Percentiles rank a stretch among this genome's conserved stretches.
Evolutionary conservation across 2,329 filamentous ascomycete species (phyloP).

Genomic region (Phialophora chinensis): DNA sequence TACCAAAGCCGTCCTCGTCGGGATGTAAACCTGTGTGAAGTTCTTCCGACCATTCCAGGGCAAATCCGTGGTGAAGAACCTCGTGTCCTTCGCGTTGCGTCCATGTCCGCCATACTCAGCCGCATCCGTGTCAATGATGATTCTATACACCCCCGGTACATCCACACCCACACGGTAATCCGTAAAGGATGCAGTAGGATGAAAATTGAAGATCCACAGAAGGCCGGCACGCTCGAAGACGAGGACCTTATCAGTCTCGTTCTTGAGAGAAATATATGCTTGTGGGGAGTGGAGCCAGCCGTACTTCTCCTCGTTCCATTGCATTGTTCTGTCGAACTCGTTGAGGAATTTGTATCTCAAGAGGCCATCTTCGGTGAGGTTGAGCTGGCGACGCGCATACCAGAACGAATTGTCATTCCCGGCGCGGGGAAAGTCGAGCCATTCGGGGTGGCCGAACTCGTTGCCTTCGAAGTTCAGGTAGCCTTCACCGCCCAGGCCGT

Average conservation of each 20-base stretch:
- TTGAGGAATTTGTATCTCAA: constrained; percentile 91
- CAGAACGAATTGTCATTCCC: constrained; percentile 93
- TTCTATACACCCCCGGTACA: constrained; percentile 79
- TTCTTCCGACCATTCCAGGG: constrained; percentile 90
- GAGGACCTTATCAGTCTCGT: constrained; percentile 91
- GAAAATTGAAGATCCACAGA: constrained; percentile 96
- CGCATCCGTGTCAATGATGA: constrained; percentile 82
- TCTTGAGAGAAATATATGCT: constrained; percentile 91
- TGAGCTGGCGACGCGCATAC: constrained; percentile 92
- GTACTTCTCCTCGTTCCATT: constrained; percentile 82
- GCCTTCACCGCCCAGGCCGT: constrained; percentile 89
- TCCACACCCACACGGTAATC: constrained; percentile 94
- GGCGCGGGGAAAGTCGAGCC: constrained; percentile 95
- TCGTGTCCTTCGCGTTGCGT: constrained; percentile 76
- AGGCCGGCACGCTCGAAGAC: constrained; percentile 92
- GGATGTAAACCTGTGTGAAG: constrained; percentile 90
- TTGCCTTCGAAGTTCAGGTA: constrained; percentile 99
- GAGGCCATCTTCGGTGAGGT: constrained; percentile 82
- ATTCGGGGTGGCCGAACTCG: constrained; percentile 97
- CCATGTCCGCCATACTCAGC: constrained; percentile 78
- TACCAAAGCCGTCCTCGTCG: constrained; percentile 81
- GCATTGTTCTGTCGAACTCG: constrained; percentile 92
- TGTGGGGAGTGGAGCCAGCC: constrained; percentile 87
- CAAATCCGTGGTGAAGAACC: constrained; percentile 91
- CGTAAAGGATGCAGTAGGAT: constrained; percentile 80